Conservation (phyloP, 1,139 yeast species). For the Pichiaceae sp. region DNA sequence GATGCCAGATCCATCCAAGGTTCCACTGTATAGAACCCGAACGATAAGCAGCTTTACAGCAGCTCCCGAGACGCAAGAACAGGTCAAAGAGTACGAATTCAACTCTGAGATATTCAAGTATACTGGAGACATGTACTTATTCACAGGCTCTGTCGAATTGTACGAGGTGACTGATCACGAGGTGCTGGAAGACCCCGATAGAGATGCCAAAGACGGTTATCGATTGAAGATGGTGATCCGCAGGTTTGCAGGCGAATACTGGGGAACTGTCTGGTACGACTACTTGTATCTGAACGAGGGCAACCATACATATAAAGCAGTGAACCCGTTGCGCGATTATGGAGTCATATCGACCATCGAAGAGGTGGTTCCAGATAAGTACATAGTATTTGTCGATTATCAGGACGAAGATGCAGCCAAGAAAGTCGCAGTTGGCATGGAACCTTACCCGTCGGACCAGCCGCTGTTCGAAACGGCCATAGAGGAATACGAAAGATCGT, state of each 20-base stretch:
- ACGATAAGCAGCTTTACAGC: too few relatives aligned
- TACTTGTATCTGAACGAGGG: constrained; percentile 6
- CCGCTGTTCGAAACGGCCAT: constrained; percentile 11
- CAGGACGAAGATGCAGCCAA: constrained; percentile 11
- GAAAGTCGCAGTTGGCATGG: constrained; percentile 35
- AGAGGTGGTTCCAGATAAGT: constrained; percentile 12
- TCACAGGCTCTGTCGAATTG: constrained; percentile 16
- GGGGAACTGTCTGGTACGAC: constrained; percentile 15
- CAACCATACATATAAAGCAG: constrained; percentile 1
- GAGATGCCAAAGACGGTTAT: constrained; percentile 4
- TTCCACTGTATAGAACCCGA: constrained; percentile 2
- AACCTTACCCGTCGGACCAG: constrained; percentile 25
- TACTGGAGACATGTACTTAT: constrained; percentile 10
- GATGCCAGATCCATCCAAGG: constrained; percentile 1
- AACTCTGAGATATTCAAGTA: constrained; percentile 8
- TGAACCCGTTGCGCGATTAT: constrained; percentile 5
- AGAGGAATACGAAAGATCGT: constrained; percentile 11
- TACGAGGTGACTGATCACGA: constrained; percentile 7
- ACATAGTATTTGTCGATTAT: constrained; percentile 12
- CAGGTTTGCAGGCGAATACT: constrained; percentile 10
- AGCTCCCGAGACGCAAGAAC: too few relatives aligned
- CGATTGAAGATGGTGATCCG: constrained; percentile 3
- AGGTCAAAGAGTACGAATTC: constrained; percentile 5
- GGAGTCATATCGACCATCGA: constrained; percentile 12
- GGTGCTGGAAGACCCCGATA: constrained; percentile 3